Conservation (phyloP, 176 grass and related monocot species). For the Carex cristatella region DNA sequence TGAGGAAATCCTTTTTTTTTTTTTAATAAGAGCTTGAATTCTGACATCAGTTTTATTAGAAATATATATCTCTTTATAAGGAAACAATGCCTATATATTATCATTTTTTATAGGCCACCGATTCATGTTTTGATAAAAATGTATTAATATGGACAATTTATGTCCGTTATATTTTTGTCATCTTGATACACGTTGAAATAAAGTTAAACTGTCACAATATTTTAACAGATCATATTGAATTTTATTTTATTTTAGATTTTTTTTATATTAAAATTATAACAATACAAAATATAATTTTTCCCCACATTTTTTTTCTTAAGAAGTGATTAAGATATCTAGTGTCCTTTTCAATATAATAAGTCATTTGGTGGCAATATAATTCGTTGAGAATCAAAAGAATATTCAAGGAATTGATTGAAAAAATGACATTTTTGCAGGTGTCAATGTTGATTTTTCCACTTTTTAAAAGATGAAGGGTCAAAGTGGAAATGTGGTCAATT, state of each 20-base stretch:
- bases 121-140: background rate
- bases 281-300: background rate
- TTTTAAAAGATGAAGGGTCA: background rate
- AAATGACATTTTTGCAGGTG: background rate
- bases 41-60: too few relatives aligned
- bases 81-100: too few relatives aligned
- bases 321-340: background rate
- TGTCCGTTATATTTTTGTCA: background rate
- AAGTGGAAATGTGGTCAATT: background rate
- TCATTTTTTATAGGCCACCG: too few relatives aligned
- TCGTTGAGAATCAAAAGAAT: slow-evolving; percentile 2
- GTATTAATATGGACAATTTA: background rate
- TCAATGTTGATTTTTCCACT: background rate
- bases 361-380: background rate
- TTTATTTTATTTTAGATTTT: background rate
- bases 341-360: background rate
- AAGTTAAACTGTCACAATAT: too few relatives aligned
- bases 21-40: too few relatives aligned
- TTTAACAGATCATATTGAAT: too few relatives aligned
- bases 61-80: too few relatives aligned
- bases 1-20: too few relatives aligned
- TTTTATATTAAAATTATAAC: background rate
- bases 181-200: background rate
- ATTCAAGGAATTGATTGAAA: background rate
- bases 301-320: background rate